phyloP scores from a whole-genome alignment of 768 basidiomycete genomes.

The Fomitopsis serialis region DNA sequence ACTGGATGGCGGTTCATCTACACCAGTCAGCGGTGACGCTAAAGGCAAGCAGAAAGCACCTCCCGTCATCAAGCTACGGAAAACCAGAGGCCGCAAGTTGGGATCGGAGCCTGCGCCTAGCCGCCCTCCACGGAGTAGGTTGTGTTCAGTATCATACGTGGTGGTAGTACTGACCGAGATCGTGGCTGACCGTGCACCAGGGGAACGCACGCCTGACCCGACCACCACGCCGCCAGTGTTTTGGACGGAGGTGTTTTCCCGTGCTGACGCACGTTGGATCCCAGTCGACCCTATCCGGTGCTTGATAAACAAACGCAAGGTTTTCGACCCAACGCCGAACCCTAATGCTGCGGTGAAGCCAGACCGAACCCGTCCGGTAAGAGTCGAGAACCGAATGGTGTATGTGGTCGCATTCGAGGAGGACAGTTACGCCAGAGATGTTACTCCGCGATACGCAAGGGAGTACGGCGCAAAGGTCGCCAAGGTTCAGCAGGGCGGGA shows the following conservation, averaged over 20 bases:
- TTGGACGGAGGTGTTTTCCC: conserved; percentile 97
- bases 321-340: conserved; percentile 65
- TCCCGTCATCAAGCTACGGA: conserved; percentile 54
- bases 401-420: conserved; percentile 96
- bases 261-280: conserved; percentile 87
- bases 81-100: conserved; percentile 43
- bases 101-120: conserved; percentile 18
- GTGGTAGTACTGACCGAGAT: not conserved
- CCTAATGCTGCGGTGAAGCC: conserved; percentile 11
- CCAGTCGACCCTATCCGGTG: conserved; percentile 86
- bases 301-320: conserved; percentile 73
- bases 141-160: not conserved
- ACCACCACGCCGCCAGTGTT: conserved; percentile 74
- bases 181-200: conserved; percentile 12
- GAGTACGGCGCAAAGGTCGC: conserved; percentile 75
- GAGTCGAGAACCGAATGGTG: conserved; percentile 75
- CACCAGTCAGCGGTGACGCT: conserved; percentile 30
- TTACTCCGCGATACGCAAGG: conserved; percentile 84
- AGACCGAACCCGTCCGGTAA: conserved; percentile 13
- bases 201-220: conserved; percentile 42
- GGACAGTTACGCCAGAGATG: conserved; percentile 87
- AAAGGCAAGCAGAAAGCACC: conserved; percentile 56
- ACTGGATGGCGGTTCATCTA: conserved; percentile 27
- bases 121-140: conserved; percentile 12
- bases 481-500: conserved; percentile 71